Evolutionary conservation across 139 green algal species (phyloP), one percentile per base, ranked within the genome.

Genomic region (Parachlorella kessleri): DNA sequence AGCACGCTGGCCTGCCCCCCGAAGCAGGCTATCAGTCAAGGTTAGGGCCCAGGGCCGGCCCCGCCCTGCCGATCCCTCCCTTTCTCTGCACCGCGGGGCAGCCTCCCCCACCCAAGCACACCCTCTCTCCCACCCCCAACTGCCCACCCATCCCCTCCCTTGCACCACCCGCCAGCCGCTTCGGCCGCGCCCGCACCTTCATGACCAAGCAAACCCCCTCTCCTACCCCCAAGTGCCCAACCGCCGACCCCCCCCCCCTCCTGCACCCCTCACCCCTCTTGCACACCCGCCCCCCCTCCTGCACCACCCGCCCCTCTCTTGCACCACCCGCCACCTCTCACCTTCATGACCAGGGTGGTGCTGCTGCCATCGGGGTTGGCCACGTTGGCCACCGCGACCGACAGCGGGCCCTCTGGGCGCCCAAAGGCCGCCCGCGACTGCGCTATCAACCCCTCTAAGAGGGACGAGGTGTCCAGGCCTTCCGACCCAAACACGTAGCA

Each of bases 371-470:
- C 69, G 59, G 54, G 33, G 33, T 33, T 24, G 54, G 59, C 42
- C 38, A 86, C 74, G 18, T 55, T 42, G 1, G 77, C 77, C n/a
- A 69, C 72, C 33, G 82, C 76, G 2, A 77, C 77, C 3, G 59
- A 30, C 7, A 77, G 55, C 24, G 76, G 70, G 33, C 32, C 72
- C 10, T 70, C 1, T 2, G 30, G 63, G 28, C 26, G 40, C 69
- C 66, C 76, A 30, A 81, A 64, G 66, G 77, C 77, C 9, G 76
- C 41, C 35, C 70, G 41, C 9, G 68, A 41, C 54, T 87, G 66
- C 39, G 75, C 70, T 37, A 91, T 84, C 24, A 93, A 74, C 28
- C 87, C 90, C 6, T 86, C 75, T 76, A 94, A 65, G 28, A 93
- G 67, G 3, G 86, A 78, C 30, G 70, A 86, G 55, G 91, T 90